These are phyloP conservation scores for Pyracantha coccinea DNA, from an alignment of 331 rosid species.

Conservation along the genomic window DNA sequence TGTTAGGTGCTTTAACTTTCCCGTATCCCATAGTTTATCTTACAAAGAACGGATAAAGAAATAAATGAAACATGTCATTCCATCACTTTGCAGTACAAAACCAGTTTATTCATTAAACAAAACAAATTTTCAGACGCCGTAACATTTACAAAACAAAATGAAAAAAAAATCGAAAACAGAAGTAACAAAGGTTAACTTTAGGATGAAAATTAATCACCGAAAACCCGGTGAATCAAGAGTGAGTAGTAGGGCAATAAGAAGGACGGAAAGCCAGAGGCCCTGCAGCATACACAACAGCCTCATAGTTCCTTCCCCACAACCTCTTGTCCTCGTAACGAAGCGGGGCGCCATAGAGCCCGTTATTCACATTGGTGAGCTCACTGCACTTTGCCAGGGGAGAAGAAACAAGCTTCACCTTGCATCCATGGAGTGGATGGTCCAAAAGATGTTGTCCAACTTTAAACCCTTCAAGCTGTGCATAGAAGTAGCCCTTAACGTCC, in stretches of 20 bases:
- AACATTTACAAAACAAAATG: background rate
- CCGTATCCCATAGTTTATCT: background rate
- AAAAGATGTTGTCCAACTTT: slow-evolving; percentile 38
- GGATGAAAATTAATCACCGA: background rate
- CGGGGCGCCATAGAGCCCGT: slow-evolving; percentile 59
- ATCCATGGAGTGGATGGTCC: slow-evolving; percentile 87
- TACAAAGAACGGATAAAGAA: background rate
- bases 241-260: slow-evolving; percentile 19
- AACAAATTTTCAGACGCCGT: background rate
- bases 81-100: background rate
- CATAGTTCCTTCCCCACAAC: slow-evolving; percentile 42
- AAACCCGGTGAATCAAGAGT: background rate
- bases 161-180: background rate
- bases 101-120: background rate
- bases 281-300: slow-evolving; percentile 68
- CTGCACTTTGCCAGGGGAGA: slow-evolving; percentile 57
- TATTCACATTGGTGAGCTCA: slow-evolving; percentile 59
- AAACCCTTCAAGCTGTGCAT: slow-evolving; percentile 63
- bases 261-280: slow-evolving; percentile 58
- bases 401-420: slow-evolving; percentile 66
- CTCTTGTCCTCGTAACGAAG: slow-evolving; percentile 70
- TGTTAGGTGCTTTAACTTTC: background rate
- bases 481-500: slow-evolving; percentile 58
- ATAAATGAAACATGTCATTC: background rate
- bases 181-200: background rate